Base-by-base conservation (phyloP, 257 asterid species). In the Plantago major region DNA sequence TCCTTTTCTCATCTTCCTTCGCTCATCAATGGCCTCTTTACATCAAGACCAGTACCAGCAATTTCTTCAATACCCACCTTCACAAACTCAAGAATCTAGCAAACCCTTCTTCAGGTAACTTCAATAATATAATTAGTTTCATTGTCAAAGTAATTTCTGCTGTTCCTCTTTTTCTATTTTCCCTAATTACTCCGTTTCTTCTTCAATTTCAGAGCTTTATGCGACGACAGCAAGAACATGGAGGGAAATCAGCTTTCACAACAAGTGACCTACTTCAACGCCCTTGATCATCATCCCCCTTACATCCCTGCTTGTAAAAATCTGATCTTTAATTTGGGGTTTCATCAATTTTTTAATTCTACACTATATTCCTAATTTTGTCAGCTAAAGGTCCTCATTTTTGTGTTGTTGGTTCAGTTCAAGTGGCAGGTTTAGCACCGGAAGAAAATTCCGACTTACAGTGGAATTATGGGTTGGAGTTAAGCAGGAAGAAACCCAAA, bases 241-340 rank as follows among this genome's bases (percentile, higher is more conserved):
- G 97, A 89, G n/a, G 14, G 37, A 11, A 80, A 80, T 46, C 95
- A 82, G 84, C 82, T 88, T 76, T 68, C 97, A 5, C 84, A 79
- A 65, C 90, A 84, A 77, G 70, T 75, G 22, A 71, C 81, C 74
- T 88, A 79, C 80, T 88, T 86, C 72, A 78, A 72, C 66, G 77
- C 77, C 61, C 76, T 89, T 22, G 96, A 92, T 78, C 88, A 80
- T 44, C 99, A 89, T 58, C 97, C 97, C 22, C 97, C 99, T 33
- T 92, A 88, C 67, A 64, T 86, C 48, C 93, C 97, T 71, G 91
- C 96, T n/a, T 86, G 99, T 92, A 60, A 81, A 54, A 46, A 60
- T 7, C 56, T 43, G 26, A 62, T 63, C 51, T 66, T 43, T n/a
- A 18, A 10, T 52, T 46, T 7, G 37, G 64, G 18, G 28, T 45